phyloP scores from a whole-genome alignment of 257 asterid genomes.

The Primulina eburnea region DNA sequence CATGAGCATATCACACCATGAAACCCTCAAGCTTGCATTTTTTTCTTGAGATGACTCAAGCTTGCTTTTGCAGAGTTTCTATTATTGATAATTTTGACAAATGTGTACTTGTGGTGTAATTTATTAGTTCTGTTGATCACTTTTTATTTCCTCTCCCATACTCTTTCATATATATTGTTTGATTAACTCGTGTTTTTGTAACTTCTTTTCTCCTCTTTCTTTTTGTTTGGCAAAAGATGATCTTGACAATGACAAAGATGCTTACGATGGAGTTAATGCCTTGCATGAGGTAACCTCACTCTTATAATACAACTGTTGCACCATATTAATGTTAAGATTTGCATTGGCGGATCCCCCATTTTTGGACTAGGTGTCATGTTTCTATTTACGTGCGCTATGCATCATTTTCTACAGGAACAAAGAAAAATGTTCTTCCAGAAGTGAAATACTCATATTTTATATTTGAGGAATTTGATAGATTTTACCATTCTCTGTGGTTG shows the following conservation, averaged over 20 bases:
- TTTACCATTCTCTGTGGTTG: neutral
- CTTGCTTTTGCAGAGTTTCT: neutral
- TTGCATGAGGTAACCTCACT: slow-evolving; percentile 33
- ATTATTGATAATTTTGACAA: slow-evolving; percentile 15
- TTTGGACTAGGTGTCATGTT: slow-evolving; percentile 8
- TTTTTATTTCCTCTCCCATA: neutral
- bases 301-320: slow-evolving; percentile 8
- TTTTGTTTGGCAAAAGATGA: slow-evolving; percentile 45
- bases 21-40: slow-evolving; percentile 6
- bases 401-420: neutral
- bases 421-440: neutral
- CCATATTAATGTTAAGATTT: slow-evolving; percentile 11
- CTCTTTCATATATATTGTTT: slow-evolving; percentile 8
- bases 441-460: neutral
- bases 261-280: slow-evolving; percentile 25
- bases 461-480: neutral
- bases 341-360: neutral
- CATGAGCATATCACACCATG: slow-evolving; percentile 1
- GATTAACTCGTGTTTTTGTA: neutral
- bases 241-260: slow-evolving; percentile 26
- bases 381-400: neutral
- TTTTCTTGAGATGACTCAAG: neutral
- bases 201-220: slow-evolving; percentile 1
- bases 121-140: slow-evolving; percentile 7
- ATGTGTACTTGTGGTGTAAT: neutral